Evolutionary conservation across 192 early-diverging fungal species (phyloP).

Genomic region (Pilobolus umbonatus): DNA sequence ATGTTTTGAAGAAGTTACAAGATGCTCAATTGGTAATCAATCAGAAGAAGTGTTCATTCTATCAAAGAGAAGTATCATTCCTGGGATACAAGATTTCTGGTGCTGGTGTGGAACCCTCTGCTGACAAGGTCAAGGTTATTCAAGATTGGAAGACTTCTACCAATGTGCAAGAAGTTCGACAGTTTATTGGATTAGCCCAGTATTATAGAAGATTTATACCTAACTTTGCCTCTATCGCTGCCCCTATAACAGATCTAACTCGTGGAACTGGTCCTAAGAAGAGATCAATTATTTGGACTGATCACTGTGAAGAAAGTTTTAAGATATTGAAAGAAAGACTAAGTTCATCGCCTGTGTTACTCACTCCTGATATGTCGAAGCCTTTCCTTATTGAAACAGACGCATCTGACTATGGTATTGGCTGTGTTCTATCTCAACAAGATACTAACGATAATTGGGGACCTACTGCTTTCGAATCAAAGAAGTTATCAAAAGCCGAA

Average conservation of each 20-base stretch:
- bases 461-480: constrained; percentile 31
- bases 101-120: neutral
- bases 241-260: constrained; percentile 15
- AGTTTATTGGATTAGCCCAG: constrained; percentile 23
- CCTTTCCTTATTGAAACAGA: constrained; percentile 4
- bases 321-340: neutral
- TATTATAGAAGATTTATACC: constrained; percentile 24
- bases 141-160: constrained; percentile 13
- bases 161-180: constrained; percentile 12
- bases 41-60: constrained; percentile 12
- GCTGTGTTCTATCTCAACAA: neutral
- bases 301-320: neutral
- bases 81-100: constrained; percentile 12
- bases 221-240: constrained; percentile 17
- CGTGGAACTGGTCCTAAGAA: neutral
- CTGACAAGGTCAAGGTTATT: constrained; percentile 20
- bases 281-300: neutral
- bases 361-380: neutral
- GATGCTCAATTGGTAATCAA: constrained; percentile 2
- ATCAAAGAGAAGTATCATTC: neutral
- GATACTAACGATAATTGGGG: neutral
- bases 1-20: constrained; percentile 13
- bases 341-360: neutral
- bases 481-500: constrained; percentile 28
- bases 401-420: neutral